phyloP scores from a whole-genome alignment of 2,329 filamentous ascomycete species.

The Talaromyces sp. region DNA sequence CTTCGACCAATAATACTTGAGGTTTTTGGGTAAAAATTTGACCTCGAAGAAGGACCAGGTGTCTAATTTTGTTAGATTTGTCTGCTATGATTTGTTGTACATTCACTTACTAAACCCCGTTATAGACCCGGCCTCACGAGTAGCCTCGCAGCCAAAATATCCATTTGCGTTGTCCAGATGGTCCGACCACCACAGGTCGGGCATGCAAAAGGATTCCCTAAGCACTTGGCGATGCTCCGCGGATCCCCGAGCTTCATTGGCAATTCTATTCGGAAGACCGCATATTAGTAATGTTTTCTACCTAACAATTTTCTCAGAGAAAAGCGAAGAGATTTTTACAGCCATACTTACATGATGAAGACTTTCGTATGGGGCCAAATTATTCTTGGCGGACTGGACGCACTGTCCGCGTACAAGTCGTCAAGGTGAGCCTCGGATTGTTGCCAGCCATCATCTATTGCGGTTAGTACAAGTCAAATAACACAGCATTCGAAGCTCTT shows the following conservation, averaged over 20 bases:
- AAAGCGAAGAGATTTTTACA: background rate
- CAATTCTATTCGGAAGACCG: background rate
- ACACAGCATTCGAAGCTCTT: background rate
- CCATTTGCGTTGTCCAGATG: constrained; percentile 12
- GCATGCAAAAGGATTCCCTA: constrained; percentile 6
- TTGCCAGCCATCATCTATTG: background rate
- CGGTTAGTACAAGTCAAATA: background rate
- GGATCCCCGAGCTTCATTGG: background rate
- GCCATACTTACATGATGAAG: background rate
- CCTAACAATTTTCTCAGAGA: background rate
- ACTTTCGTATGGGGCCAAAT: background rate
- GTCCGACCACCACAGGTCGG: constrained; percentile 7
- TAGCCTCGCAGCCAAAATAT: constrained; percentile 17
- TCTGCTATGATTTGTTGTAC: background rate
- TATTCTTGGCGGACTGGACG: background rate
- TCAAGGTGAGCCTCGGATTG: background rate
- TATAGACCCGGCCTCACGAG: background rate
- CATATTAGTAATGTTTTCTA: background rate
- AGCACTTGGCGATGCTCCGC: background rate
- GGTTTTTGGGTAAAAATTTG: constrained; percentile 6
- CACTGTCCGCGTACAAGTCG: background rate
- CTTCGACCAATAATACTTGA: constrained; percentile 16
- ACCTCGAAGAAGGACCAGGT: constrained; percentile 22
- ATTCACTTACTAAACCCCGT: constrained; percentile 14
- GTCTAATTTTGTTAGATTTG: background rate